Conservation (phyloP, 2,329 filamentous ascomycete species). For the Botryotinia convoluta region DNA sequence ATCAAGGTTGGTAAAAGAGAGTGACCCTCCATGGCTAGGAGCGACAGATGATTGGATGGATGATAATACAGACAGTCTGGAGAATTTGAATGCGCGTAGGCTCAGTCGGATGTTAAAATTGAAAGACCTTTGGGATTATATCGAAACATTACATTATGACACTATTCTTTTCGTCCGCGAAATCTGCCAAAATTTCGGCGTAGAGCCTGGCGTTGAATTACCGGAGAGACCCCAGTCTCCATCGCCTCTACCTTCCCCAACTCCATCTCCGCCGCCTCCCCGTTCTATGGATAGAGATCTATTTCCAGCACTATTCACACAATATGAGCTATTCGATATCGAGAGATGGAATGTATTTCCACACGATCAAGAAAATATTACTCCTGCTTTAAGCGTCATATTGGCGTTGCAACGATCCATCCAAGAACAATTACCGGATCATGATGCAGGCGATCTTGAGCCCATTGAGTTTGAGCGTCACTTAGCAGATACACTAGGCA, state of each 20-base stretch:
- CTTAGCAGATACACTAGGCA: not conserved
- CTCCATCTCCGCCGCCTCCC: not conserved
- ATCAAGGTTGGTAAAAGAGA: not conserved
- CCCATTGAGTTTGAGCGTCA: accelerated
- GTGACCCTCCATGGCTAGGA: not conserved
- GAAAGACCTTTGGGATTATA: not conserved
- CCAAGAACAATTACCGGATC: not conserved
- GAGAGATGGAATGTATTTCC: not conserved
- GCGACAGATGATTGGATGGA: conserved; percentile 4
- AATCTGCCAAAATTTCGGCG: not conserved
- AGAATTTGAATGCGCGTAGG: not conserved
- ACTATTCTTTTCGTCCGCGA: not conserved
- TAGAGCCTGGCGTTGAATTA: not conserved
- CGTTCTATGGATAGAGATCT: not conserved
- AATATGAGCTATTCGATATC: not conserved
- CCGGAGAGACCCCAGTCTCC: not conserved
- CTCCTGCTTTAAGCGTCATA: not conserved
- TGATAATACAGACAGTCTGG: not conserved
- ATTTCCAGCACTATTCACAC: not conserved
- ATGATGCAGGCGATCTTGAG: not conserved
- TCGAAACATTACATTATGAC: not conserved
- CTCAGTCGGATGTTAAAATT: not conserved
- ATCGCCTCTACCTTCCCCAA: not conserved
- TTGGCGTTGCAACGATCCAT: not conserved
- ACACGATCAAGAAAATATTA: no score